A percentile compares a stretch with the other conserved stretches of the same genome.
These are phyloP conservation scores for Euclidium syriacum DNA, from an alignment of 345 rosid genomes.

Conservation along the genomic window DNA sequence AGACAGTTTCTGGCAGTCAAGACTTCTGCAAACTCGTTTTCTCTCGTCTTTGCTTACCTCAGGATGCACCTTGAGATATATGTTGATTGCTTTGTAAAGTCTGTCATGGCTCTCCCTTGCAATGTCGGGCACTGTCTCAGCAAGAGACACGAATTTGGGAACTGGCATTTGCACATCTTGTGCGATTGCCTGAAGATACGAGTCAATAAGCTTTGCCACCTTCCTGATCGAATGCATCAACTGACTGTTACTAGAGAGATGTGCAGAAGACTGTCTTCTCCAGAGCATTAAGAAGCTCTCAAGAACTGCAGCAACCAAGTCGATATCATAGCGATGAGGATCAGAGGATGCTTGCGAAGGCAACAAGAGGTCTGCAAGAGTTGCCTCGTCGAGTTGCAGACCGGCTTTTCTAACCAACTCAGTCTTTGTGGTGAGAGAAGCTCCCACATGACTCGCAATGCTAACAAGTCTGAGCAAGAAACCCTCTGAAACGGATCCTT, in stretches of 20 bases:
- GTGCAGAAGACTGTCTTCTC: slow-evolving; percentile 58
- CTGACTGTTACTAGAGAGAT: slow-evolving; percentile 37
- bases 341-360: slow-evolving; percentile 48
- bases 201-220: slow-evolving; percentile 66
- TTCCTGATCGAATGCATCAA: slow-evolving; percentile 48
- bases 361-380: slow-evolving; percentile 52
- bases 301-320: slow-evolving; percentile 60
- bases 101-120: slow-evolving; percentile 71
- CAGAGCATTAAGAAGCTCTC: slow-evolving; percentile 61
- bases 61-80: slow-evolving; percentile 88
- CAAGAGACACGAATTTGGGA: slow-evolving; percentile 53
- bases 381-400: slow-evolving; percentile 77
- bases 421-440: slow-evolving; percentile 57
- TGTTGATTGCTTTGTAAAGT: slow-evolving; percentile 84
- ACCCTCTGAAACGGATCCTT: slow-evolving; percentile 74
- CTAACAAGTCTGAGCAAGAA: slow-evolving; percentile 84
- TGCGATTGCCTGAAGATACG: slow-evolving; percentile 73
- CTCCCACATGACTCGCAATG: slow-evolving; percentile 63
- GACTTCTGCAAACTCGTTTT: slow-evolving; percentile 67
- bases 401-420: slow-evolving; percentile 77
- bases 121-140: slow-evolving; percentile 65
- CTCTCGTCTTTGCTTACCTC: slow-evolving; percentile 76
- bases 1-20: slow-evolving; percentile 93
- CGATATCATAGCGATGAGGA: slow-evolving; percentile 48
- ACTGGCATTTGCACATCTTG: slow-evolving; percentile 60